Percentiles rank a stretch among this genome's conserved stretches.
Conservation (phyloP, 805 yeast genomes). For the Clavispora santaluciae region DNA sequence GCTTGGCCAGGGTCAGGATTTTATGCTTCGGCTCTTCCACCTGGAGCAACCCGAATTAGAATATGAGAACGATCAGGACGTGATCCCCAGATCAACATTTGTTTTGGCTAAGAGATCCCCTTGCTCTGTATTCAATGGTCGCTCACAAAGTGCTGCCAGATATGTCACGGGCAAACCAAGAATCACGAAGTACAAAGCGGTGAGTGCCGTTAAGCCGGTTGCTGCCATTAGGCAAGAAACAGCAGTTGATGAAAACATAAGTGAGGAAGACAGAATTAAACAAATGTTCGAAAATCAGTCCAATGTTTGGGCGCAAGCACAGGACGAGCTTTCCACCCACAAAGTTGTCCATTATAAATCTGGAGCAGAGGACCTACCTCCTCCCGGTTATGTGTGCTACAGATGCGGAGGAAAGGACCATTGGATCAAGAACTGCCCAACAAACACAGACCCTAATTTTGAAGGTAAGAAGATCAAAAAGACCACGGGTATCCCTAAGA, state of each 20-base stretch:
- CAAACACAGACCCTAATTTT: slow-evolving; percentile 86
- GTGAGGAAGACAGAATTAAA: slow-evolving; percentile 85
- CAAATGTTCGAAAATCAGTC: slow-evolving; percentile 91
- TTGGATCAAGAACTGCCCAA: slow-evolving; percentile 95
- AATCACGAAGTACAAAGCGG: slow-evolving; percentile 39
- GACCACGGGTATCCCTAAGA: slow-evolving; percentile 96
- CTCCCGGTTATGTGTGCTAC: slow-evolving; percentile 94
- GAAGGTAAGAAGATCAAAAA: slow-evolving; percentile 88
- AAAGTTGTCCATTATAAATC: slow-evolving; percentile 64
- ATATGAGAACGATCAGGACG: slow-evolving; percentile 82
- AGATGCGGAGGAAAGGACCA: slow-evolving; percentile 92
- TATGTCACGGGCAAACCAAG: slow-evolving; percentile 71
- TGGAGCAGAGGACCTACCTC: slow-evolving; percentile 70
- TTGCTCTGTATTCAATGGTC: slow-evolving; percentile 26
- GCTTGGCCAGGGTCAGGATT: slow-evolving; percentile 78
- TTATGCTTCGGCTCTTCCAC: slow-evolving; percentile 68
- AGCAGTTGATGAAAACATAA: slow-evolving; percentile 39
- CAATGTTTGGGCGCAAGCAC: slow-evolving; percentile 93
- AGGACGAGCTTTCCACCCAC: slow-evolving; percentile 82
- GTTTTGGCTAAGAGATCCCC: slow-evolving; percentile 82
- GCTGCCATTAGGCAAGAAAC: slow-evolving; percentile 14
- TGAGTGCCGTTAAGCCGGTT: slow-evolving; percentile 19
- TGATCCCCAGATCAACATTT: slow-evolving; percentile 84
- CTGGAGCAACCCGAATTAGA: slow-evolving; percentile 54
- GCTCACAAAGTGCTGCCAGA: slow-evolving; percentile 43